A percentile compares a stretch with the other conserved stretches of the same genome.
Evolutionary conservation across 2,329 filamentous ascomycete species (phyloP).

Genomic region (Cladosporium velox): DNA sequence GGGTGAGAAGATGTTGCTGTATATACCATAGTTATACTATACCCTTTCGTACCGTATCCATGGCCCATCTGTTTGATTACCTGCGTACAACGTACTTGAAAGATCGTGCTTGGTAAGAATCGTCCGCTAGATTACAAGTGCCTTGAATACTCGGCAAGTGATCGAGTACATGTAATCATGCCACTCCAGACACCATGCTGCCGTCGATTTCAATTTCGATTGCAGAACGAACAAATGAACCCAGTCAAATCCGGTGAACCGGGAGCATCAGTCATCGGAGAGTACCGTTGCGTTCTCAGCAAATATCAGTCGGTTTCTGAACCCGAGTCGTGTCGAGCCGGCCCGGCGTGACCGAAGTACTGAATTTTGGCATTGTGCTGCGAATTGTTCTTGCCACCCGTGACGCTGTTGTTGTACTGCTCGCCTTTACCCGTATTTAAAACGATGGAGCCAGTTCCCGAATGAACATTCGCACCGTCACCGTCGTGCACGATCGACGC

Average conservation of each 20-base stretch:
- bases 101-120: too few relatives aligned
- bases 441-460: neutral
- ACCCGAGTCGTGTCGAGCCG: neutral
- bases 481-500: neutral
- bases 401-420: conserved; percentile 2
- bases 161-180: too few relatives aligned
- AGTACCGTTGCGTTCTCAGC: too few relatives aligned
- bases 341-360: neutral
- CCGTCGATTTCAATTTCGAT: too few relatives aligned
- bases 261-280: neutral
- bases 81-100: too few relatives aligned
- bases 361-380: neutral
- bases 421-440: neutral
- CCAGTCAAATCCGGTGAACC: too few relatives aligned
- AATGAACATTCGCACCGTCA: neutral
- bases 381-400: neutral
- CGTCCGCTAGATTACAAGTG: too few relatives aligned
- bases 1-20: neutral
- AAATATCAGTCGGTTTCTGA: neutral
- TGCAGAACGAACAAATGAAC: too few relatives aligned
- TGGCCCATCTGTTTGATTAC: neutral
- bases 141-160: too few relatives aligned
- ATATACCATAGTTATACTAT: conserved; percentile 7
- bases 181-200: too few relatives aligned
- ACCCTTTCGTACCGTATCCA: neutral